Conservation (phyloP, 257 asterid genomes). For the Pogostemon cablin region DNA sequence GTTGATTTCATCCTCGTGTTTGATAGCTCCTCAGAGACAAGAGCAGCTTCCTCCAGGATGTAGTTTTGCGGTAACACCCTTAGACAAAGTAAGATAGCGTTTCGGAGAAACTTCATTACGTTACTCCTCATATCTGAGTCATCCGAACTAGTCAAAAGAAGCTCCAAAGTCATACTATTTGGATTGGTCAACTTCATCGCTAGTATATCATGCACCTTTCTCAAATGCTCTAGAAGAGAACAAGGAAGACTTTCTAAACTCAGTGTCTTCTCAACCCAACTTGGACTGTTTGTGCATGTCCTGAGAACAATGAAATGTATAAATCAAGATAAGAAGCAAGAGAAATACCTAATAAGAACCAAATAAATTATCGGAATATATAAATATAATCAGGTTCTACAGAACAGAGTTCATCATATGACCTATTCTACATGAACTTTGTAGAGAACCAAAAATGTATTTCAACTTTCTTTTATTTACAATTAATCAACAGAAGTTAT, state of each 20-base stretch:
- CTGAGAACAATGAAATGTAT: conserved; percentile 44
- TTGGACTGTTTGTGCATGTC: conserved; percentile 89
- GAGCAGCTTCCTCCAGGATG: conserved; percentile 89
- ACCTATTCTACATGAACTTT: background rate
- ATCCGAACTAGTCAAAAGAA: conserved; percentile 55
- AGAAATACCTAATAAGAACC: conserved; percentile 4
- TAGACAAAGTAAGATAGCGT: conserved; percentile 78
- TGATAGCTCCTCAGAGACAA: conserved; percentile 89
- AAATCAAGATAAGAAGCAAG: conserved; percentile 25
- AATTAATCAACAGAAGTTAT: conserved; percentile 10
- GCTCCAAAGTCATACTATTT: conserved; percentile 51
- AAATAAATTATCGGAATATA: background rate
- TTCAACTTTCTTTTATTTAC: background rate
- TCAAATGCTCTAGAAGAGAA: conserved; percentile 62
- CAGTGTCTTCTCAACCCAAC: conserved; percentile 71
- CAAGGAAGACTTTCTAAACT: conserved; percentile 68
- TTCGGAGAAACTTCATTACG: conserved; percentile 82
- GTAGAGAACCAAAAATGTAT: conserved; percentile 5
- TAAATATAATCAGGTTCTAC: background rate
- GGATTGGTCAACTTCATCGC: conserved; percentile 42
- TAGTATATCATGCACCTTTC: conserved; percentile 50
- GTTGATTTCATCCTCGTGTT: conserved; percentile 63
- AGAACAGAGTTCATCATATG: background rate
- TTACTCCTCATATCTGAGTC: conserved; percentile 62
- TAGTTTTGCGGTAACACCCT: conserved; percentile 75